Evolutionary conservation across 768 basidiomycete genomes (phyloP), one percentile per base, ranked within the genome.

Genomic region (Cyclocybe cylindracea): DNA sequence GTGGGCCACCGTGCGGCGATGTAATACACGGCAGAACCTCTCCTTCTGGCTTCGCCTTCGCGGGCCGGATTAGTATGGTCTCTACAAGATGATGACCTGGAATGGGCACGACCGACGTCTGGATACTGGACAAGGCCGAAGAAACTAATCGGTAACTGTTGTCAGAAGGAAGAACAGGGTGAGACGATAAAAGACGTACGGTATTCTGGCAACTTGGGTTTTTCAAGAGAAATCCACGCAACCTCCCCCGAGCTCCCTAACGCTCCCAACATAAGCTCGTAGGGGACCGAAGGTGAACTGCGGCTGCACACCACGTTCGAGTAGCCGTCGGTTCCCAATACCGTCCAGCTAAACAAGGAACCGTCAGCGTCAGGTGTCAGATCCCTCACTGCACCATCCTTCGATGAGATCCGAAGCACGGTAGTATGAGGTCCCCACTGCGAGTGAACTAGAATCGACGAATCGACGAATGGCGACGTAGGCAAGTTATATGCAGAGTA

Each of bases 1-100:
- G 86, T 0, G 87, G 86, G 2, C 87, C 86, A 8, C 86, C 87
- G 52, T 88, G 87, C 6, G 78, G 76, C 10, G 71, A 61, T 0
- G 78, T 78, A 44, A 89, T 68, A 46, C 76, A 85, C 14, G 78
- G 75, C 2, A 71, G 71, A 14, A 62, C 63, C 2, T 16, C 48
- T 10, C 52, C 62, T n/a, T 43, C 61, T 6, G 37, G 46, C 38
- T 58, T 42, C 19, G 55, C 39, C 31, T 53, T 55, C 7, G 63
- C 60, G 0, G 70, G 65, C 39, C 69, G 70, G 14, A 86, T 66
- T 9, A 87, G 64, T 10, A 87, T 78, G 0, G 80, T 79, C 63
- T 87, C 83, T 1, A 78, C 73, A 2, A 78, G 79, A 35, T 65
- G 65, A 36, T 76, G 75, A 7, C 66, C 68, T 6, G 84, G 82